Evolutionary conservation across 306 rosid species (phyloP), one percentile per base, ranked within the genome.

Genomic region (Spatholobus suberectus): DNA sequence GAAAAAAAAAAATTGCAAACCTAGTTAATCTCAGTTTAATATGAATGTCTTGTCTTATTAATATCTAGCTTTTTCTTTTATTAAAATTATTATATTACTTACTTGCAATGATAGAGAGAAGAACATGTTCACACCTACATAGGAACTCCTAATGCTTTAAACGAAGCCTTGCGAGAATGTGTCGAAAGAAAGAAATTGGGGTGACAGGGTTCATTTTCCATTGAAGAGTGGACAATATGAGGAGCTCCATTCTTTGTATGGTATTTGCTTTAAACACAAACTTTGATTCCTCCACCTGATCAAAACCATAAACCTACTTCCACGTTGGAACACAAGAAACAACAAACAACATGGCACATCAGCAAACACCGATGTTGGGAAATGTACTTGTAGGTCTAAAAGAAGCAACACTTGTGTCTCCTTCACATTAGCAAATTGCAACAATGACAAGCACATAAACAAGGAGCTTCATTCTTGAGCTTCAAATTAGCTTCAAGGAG

Each of bases 181-280:
- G n/a, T n/a, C n/a, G n/a, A n/a, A n/a, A n/a, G n/a, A n/a, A n/a
- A n/a, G n/a, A n/a, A n/a, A n/a, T n/a, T 61, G 98, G 96, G 69
- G 97, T 94, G 26, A 94, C 92, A 2, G 93, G 98, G 82, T 91
- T 88, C 98, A 94, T 91, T 88, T 90, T 90, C 98, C 98, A 94
- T 52, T 89, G 27, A 40, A 94, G 98, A 76, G 96, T 87, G 11
- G 97, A 87, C 67, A 94, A 85, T 70, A 94, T 96, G 20, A 92
- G 78, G 66, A 94, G 97, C 84, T 94, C 97, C 98, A 94, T 94
- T 89, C 89, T 92, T 82, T 91, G 96, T 38, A 94, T 85, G 34
- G 93, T 94, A 85, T 89, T 92, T 5, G 94, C 92, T 71, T 94
- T 94, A 79, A 94, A 94, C 57, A 92, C 68, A 20, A 85, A 92